Evolutionary conservation across 2,329 filamentous ascomycete genomes (phyloP).

Genomic region (Canariomyces notabilis): DNA sequence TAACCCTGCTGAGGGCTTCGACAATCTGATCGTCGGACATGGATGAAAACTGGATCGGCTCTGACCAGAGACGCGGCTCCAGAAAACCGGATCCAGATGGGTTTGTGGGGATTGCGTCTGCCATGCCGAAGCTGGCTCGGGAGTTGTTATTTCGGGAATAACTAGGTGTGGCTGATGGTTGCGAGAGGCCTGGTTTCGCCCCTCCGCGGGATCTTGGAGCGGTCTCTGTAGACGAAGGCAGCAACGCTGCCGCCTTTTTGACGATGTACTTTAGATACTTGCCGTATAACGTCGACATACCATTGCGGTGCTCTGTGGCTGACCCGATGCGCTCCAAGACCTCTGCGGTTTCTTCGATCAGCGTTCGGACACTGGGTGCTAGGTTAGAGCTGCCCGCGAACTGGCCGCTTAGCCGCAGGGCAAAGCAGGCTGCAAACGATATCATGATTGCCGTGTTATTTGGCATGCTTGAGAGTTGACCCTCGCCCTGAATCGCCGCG

Average conservation of each 20-base stretch:
- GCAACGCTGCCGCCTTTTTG: constrained; percentile 32
- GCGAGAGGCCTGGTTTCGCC: constrained; percentile 14
- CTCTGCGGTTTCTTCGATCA: constrained; percentile 64
- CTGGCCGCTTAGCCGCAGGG: constrained; percentile 58
- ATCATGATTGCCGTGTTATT: constrained; percentile 79
- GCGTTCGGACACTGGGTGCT: constrained; percentile 56
- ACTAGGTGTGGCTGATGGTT: constrained; percentile 9
- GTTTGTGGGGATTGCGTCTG: constrained; percentile 22
- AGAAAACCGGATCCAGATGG: constrained; percentile 27
- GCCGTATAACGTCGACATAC: constrained; percentile 52
- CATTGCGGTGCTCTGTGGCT: constrained; percentile 60
- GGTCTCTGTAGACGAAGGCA: constrained; percentile 13
- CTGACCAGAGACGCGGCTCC: constrained; percentile 36
- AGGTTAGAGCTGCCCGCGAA: constrained; percentile 53
- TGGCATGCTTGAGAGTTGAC: constrained; percentile 66
- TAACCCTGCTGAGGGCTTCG: constrained; percentile 59
- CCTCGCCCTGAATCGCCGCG: constrained; percentile 66
- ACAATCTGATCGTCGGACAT: constrained; percentile 68
- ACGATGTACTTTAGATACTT: constrained; percentile 43
- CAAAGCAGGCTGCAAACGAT: constrained; percentile 67
- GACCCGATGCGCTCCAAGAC: constrained; percentile 65
- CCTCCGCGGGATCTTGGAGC: constrained; percentile 13
- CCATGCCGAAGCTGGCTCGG: constrained; percentile 19
- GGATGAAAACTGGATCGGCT: constrained; percentile 57
- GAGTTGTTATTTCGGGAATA: constrained; percentile 15